Percentiles rank a stretch among this genome's conserved stretches.
Conservation (phyloP, 2,329 filamentous ascomycete species). For the Pseudogymnoascus sp. region DNA sequence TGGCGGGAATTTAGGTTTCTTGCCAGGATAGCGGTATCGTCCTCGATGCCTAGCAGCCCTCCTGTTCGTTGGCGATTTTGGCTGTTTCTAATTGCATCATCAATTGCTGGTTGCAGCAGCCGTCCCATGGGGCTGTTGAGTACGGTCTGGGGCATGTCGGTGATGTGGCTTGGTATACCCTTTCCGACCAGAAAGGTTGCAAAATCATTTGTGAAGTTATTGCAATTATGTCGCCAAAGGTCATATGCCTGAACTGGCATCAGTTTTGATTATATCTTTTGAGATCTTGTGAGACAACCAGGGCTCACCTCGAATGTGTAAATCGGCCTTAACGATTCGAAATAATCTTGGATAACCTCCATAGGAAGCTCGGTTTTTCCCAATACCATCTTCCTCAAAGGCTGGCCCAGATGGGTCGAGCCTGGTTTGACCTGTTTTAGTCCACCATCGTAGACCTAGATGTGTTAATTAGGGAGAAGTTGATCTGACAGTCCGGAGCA, state of each 20-base stretch:
- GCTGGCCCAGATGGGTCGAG: slow-evolving; percentile 76
- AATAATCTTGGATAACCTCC: slow-evolving; percentile 77
- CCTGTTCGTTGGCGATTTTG: slow-evolving; percentile 45
- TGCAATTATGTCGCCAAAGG: slow-evolving; percentile 87
- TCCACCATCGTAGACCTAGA: slow-evolving; percentile 66
- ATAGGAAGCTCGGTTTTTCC: slow-evolving; percentile 72
- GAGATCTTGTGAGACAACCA: background rate
- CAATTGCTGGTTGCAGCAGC: slow-evolving; percentile 74
- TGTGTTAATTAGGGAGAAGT: slow-evolving; percentile 23
- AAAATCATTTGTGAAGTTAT: slow-evolving; percentile 93
- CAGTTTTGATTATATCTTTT: background rate
- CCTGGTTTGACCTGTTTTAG: slow-evolving; percentile 77
- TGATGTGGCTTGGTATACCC: slow-evolving; percentile 81
- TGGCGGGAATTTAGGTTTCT: slow-evolving; percentile 15
- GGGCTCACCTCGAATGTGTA: slow-evolving; percentile 66
- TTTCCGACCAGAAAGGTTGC: slow-evolving; percentile 81
- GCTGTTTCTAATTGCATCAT: slow-evolving; percentile 54
- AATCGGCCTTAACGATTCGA: slow-evolving; percentile 73
- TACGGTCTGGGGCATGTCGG: slow-evolving; percentile 75
- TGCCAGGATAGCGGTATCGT: slow-evolving; percentile 9
- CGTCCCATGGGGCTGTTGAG: slow-evolving; percentile 80
- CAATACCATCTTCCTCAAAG: slow-evolving; percentile 67
- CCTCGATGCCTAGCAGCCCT: slow-evolving; percentile 25
- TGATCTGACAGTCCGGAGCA: slow-evolving; percentile 12
- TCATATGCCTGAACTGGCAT: slow-evolving; percentile 62